Evolutionary conservation across 352 stramenopile genomes (phyloP), one percentile per base, ranked within the genome.

Genomic region (Poterioochromonas sp.): DNA sequence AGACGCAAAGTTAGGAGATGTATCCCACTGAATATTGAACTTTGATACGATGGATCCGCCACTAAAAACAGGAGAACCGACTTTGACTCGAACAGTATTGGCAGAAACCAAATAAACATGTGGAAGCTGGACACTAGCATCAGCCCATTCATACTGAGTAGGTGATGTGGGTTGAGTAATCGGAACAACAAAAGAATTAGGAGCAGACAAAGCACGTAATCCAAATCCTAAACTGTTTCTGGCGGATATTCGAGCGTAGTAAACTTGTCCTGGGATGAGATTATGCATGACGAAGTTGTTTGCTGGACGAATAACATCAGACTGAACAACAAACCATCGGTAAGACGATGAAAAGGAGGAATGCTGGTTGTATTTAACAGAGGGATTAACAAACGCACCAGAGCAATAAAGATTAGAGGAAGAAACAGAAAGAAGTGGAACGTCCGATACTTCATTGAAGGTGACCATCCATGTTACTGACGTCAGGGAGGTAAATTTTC

Each of bases 181-280:
- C 15, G 89, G 87, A 26, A 91, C 83, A 5, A 86, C 82, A 1
- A 91, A 84, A 26, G 83, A 83, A 35, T 86, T 79, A n/a, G 90
- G 91, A 39, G 85, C 92, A 11, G 90, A 88, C 11, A 83, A 83
- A 29, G 90, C 86, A 47, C 91, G 87, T 2, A 84, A 81, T 76
- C 93, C 92, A 79, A 90, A 97, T 0, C 92, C 93, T 8, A 96
- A 82, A 41, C 84, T 86, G 82, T 97, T 97, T 44, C 84, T 90
- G 0, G 91, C 90, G 54, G 91, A 93, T 51, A 97, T 87, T 18
- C 91, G 87, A 20, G 90, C 90, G 49, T 89, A 95, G 73, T 96
- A 92, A 3, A 85, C 64, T 18, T 87, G 82, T 0, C 91, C 93
- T 44, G 91, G 84, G 0, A 86, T 80, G 22, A 97, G 81, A 29